These are phyloP conservation scores for Chaetomiaceae sp. DNA, from an alignment of 2,329 filamentous ascomycete species.

Conservation along the genomic window DNA sequence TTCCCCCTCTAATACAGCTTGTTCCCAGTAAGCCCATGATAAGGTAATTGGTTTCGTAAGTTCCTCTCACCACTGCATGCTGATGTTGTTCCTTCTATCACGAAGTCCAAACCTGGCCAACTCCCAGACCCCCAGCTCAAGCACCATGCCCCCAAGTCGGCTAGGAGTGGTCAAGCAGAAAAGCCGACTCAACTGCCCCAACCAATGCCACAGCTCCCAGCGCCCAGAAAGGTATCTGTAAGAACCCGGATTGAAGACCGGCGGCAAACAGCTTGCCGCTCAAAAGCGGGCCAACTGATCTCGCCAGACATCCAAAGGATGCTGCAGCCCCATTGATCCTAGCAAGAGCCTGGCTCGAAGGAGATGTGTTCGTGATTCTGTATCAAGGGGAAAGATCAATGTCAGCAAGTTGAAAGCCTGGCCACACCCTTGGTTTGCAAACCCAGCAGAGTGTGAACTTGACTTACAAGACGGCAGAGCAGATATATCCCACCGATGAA, in stretches of 20 bases:
- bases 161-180: constrained; percentile 4
- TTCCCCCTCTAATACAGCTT: too few relatives aligned
- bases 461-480: constrained; percentile 13
- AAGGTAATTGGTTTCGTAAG: too few relatives aligned
- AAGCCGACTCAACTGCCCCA: constrained; percentile 1
- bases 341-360: constrained; percentile 8
- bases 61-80: too few relatives aligned
- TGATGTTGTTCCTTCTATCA: too few relatives aligned
- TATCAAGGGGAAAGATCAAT: neutral
- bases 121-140: neutral
- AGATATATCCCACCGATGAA: constrained; percentile 12
- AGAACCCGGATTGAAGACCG: constrained; percentile 2
- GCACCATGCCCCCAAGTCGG: too few relatives aligned
- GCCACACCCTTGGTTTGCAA: too few relatives aligned
- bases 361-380: constrained; percentile 13
- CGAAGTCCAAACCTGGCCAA: too few relatives aligned
- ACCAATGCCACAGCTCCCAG: constrained; percentile 10
- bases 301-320: constrained; percentile 10
- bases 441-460: neutral
- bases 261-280: constrained; percentile 11
- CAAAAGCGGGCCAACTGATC: constrained; percentile 8
- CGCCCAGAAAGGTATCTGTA: constrained; percentile 13
- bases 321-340: constrained; percentile 17
- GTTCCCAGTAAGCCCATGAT: too few relatives aligned
- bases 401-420: neutral